These are phyloP conservation scores for Leishmania amazonensis DNA, from an alignment of 208 protist genomes.

Conservation along the genomic window DNA sequence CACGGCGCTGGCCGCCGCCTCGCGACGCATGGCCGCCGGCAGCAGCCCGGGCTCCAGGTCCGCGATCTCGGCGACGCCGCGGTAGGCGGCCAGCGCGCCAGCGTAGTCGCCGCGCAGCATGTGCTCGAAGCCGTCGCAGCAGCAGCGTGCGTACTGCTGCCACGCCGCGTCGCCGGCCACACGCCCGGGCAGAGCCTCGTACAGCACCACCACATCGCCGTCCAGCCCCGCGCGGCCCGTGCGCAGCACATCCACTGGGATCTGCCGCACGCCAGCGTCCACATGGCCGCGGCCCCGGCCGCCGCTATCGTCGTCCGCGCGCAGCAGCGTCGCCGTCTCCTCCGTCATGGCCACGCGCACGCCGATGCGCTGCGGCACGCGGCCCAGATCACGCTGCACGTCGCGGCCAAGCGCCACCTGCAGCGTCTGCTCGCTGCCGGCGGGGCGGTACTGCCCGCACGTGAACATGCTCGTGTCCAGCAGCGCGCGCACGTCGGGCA, in stretches of 20 bases:
- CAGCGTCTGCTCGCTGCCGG: slow-evolving; percentile 19
- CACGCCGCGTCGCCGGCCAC: slow-evolving; percentile 23
- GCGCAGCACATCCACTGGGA: slow-evolving; percentile 37
- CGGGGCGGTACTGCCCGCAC: slow-evolving; percentile 17
- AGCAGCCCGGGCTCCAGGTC: slow-evolving; percentile 24
- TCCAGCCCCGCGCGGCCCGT: slow-evolving; percentile 12
- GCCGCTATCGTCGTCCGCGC: neutral
- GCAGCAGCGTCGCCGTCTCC: slow-evolving; percentile 44
- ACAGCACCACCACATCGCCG: slow-evolving; percentile 28
- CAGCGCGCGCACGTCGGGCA: slow-evolving; percentile 20
- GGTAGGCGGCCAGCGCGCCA: slow-evolving; percentile 29
- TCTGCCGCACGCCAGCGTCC: slow-evolving; percentile 34
- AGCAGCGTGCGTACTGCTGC: slow-evolving; percentile 22
- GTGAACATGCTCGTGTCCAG: slow-evolving; percentile 33
- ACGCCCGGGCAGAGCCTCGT: slow-evolving; percentile 28
- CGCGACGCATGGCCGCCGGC: slow-evolving; percentile 15
- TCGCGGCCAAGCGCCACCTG: slow-evolving; percentile 35
- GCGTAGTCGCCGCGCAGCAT: slow-evolving; percentile 47
- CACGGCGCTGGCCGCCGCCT: slow-evolving; percentile 12
- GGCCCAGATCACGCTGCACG: slow-evolving; percentile 27
- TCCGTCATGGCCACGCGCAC: slow-evolving; percentile 39
- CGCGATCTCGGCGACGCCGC: slow-evolving; percentile 18
- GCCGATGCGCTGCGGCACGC: slow-evolving; percentile 28
- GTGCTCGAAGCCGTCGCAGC: slow-evolving; percentile 33
- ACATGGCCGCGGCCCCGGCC: slow-evolving; percentile 13